Evolutionary conservation across 441 rosid genomes (phyloP), one percentile per base, ranked within the genome.

Genomic region (Macaranga tanarius): DNA sequence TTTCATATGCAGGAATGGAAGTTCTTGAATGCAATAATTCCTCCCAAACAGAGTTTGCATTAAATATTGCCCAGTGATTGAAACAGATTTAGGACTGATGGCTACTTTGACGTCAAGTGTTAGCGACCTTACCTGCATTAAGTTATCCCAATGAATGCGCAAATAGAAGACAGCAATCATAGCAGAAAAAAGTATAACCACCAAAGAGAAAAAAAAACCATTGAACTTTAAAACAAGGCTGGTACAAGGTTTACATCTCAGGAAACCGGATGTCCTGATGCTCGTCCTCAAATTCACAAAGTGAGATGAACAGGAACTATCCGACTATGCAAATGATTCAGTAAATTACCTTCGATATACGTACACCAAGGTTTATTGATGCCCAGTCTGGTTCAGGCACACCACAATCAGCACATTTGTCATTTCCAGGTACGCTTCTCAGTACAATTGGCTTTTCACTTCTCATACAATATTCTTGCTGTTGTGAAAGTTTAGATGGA

Each of bases 381-480:
- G 99, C 98, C 98, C 98, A 96, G 73, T 96, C 99, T 52, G 99
- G 99, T 73, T 90, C 99, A 72, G 97, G 88, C 61, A 93, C 89
- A 73, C 97, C 90, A 83, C 99, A 96, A 77, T 96, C 99, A 67
- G 97, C 99, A 80, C 99, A 96, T 82, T 76, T 87, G 78, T 89
- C 96, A 73, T 93, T 96, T 61, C 99, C 99, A 31, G 86, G 75
- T 8, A 93, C 97, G 74, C 82, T 89, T 71, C 88, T 89, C 79
- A 93, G 74, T 69, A 88, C 92, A 78, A 90, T 90, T 51, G 98
- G 97, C 84, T 88, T 95, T 77, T 86, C 94, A 82, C 77, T 80
- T 80, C 85, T 87, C 59, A 74, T 26, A 54, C 55, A 64, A 57
- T 74, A 73, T 61, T 80, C 87, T 81, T 77, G 88, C 65, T 83